Conservation (phyloP, 305 asterid genomes). For the Plantago coronopus region DNA sequence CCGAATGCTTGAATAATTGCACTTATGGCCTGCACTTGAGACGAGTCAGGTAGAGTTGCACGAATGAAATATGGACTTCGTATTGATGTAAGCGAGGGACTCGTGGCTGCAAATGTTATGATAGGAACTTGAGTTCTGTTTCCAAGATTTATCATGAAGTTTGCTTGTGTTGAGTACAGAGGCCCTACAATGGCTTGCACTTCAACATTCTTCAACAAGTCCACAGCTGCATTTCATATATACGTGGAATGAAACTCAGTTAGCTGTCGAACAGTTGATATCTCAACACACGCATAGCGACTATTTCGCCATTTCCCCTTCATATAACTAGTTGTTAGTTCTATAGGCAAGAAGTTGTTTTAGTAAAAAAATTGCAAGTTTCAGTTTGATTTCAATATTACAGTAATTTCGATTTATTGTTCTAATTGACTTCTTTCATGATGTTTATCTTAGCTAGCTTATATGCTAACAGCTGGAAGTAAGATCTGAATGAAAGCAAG, state of each 20-base stretch:
- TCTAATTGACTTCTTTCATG: too few species aligned
- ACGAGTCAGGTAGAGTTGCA: conserved; percentile 38
- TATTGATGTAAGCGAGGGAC: conserved; percentile 40
- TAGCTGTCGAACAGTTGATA: background rate
- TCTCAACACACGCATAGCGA: too few species aligned
- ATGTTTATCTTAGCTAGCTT: too few species aligned
- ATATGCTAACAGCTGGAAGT: background rate
- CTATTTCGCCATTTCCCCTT: too few species aligned
- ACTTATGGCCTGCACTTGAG: conserved; percentile 46
- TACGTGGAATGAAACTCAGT: background rate
- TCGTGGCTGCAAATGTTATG: conserved; percentile 54
- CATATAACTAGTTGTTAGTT: too few species aligned
- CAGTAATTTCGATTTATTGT: too few species aligned
- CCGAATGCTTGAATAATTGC: conserved; percentile 43
- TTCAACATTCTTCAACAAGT: conserved; percentile 40
- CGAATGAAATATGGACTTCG: conserved; percentile 47
- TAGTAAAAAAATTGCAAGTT: background rate
- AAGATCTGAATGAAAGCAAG: background rate
- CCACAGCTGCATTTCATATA: conserved; percentile 41
- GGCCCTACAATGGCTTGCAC: conserved; percentile 59
- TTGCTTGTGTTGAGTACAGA: conserved; percentile 37
- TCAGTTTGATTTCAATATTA: too few species aligned
- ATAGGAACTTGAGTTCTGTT: conserved; percentile 48
- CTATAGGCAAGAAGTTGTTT: background rate
- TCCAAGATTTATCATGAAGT: conserved; percentile 46